These are phyloP conservation scores for Suhomyces xylopsoci DNA, from an alignment of 805 yeast species.

Conservation along the genomic window DNA sequence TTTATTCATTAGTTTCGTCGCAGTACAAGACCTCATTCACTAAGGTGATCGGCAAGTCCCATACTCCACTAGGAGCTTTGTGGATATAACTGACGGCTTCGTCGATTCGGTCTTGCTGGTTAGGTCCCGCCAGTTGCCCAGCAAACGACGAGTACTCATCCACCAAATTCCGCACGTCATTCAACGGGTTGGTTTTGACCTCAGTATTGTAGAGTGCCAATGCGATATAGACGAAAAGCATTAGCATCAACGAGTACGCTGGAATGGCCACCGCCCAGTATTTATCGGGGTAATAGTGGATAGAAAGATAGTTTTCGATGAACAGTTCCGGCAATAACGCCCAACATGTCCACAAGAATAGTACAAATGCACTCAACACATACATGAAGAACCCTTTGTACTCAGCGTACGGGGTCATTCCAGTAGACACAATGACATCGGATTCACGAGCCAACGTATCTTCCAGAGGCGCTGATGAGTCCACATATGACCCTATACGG, in stretches of 20 bases:
- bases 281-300: constrained; percentile 78
- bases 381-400: constrained; percentile 86
- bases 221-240: constrained; percentile 72
- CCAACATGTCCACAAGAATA: constrained; percentile 59
- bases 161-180: constrained; percentile 60
- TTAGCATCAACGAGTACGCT: constrained; percentile 60
- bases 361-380: constrained; percentile 49
- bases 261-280: constrained; percentile 91
- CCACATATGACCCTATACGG: neutral
- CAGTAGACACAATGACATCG: constrained; percentile 60
- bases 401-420: constrained; percentile 60
- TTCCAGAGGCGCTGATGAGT: constrained; percentile 7
- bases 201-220: constrained; percentile 76
- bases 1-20: neutral
- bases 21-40: constrained; percentile 64
- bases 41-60: constrained; percentile 75
- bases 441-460: constrained; percentile 63
- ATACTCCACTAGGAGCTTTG: constrained; percentile 74
- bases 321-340: constrained; percentile 63
- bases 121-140: constrained; percentile 15
- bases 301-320: constrained; percentile 47
- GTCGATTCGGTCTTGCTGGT: constrained; percentile 1
- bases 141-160: constrained; percentile 57
- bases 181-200: constrained; percentile 56
- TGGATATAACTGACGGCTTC: constrained; percentile 30